A percentile compares a stretch with the other conserved stretches of the same genome.
These are phyloP conservation scores for Solanum chacoense DNA, from an alignment of 305 asterid species.

Conservation along the genomic window DNA sequence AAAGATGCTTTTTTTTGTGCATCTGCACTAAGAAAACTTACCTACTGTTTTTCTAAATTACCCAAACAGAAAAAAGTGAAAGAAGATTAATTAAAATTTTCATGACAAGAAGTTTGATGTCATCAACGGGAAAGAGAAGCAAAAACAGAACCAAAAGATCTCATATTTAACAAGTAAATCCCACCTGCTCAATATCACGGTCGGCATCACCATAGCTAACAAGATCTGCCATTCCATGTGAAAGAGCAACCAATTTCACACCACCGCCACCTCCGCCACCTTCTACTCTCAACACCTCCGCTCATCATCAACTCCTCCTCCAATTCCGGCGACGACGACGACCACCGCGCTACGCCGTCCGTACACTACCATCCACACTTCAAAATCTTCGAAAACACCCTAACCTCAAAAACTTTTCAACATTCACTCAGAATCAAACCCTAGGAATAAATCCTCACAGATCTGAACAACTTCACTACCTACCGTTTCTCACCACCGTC, in stretches of 20 bases:
- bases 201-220: conserved; percentile 72
- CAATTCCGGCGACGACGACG: conserved; percentile 16
- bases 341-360: conserved; percentile 36
- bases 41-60: neutral
- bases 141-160: neutral
- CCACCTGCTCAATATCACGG: conserved; percentile 87
- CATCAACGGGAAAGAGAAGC: neutral
- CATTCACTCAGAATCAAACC: conserved; percentile 5
- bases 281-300: conserved; percentile 29
- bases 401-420: conserved; percentile 16
- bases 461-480: conserved; percentile 13
- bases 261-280: conserved; percentile 65
- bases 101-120: neutral
- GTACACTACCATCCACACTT: conserved; percentile 51
- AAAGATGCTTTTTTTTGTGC: neutral
- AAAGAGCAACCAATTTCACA: conserved; percentile 59
- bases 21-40: neutral
- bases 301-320: conserved; percentile 56
- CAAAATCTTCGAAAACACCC: conserved; percentile 1
- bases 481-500: neutral
- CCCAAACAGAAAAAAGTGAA: neutral
- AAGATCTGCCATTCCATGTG: conserved; percentile 99
- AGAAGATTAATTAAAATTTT: neutral
- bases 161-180: conserved; percentile 1
- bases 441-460: conserved; percentile 3